Evolutionary conservation across 352 stramenopile genomes (phyloP), one percentile per base, ranked within the genome.

Genomic region (Phytopythium montanum): DNA sequence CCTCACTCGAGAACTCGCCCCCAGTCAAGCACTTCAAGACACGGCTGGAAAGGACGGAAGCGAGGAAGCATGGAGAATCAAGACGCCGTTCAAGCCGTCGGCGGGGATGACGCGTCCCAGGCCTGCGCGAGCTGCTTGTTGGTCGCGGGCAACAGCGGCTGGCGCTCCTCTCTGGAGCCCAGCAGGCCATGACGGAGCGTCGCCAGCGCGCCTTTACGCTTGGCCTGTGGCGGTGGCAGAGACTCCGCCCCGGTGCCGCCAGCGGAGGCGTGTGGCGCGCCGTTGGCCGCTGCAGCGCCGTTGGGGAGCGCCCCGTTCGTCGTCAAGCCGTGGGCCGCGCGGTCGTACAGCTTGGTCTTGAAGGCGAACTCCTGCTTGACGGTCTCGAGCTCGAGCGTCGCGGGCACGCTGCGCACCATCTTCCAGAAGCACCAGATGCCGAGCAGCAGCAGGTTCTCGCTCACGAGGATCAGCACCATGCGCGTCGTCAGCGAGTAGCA

Each of bases 401-500:
- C 66, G 10, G 83, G 83, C 8, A 93, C 69, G 50, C 76, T 89
- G 51, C 68, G 75, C 38, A 81, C 66, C 42, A 86, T 65, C 44
- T 77, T 81, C 83, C 83, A 93, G 54, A 88, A 93, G 1, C 67
- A 62, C 75, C 77, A 93, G 49, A 90, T 80, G 50, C 69, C 25
- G 21, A 77, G 61, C 45, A 92, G 69, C 36, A 83, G 61, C 3
- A 82, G 29, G 52, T 94, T 81, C 60, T 94, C 85, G 49, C 68
- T 76, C 41, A 94, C 73, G 29, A 94, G 71, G 39, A 94, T 84
- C 79, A 94, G 84, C 34, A 94, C 72, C 64, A 94, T 79, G 41
- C 85, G 85, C 16, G 71, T 79, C 36, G 85, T 91, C 46, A 92
- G 66, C 12, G 80, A 87, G 64, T 89, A 87, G 66, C 84, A 93